A percentile compares a stretch with the other conserved stretches of the same genome.
Evolutionary conservation across 1,139 yeast species (phyloP).

Genomic region (Hyphopichia fennica): DNA sequence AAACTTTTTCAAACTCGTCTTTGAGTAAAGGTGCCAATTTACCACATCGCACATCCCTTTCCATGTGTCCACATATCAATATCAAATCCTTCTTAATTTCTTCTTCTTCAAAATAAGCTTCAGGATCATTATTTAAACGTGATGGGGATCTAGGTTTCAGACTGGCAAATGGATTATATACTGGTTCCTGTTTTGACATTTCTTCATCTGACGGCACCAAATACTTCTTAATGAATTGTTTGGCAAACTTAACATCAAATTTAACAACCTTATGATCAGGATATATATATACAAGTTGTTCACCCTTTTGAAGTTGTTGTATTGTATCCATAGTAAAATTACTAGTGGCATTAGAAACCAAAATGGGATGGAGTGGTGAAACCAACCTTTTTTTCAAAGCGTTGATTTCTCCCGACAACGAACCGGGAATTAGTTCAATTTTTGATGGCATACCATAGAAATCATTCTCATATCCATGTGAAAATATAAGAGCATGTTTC

Average conservation of each 20-base stretch:
- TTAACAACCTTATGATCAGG: conserved; percentile 53
- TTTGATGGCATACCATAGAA: conserved; percentile 56
- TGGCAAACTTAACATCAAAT: conserved; percentile 29
- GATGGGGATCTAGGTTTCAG: neutral
- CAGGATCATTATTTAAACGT: neutral
- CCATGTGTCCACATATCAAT: conserved; percentile 65
- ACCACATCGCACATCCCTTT: conserved; percentile 70
- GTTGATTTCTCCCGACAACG: conserved; percentile 38
- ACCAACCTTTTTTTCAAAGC: conserved; percentile 25
- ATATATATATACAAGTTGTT: conserved; percentile 42
- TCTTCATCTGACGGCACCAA: conserved; percentile 30
- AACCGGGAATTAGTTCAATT: conserved; percentile 48
- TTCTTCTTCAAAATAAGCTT: conserved; percentile 18
- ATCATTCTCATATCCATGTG: conserved; percentile 31
- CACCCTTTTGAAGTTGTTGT: conserved; percentile 3
- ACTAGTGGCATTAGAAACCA: conserved; percentile 41
- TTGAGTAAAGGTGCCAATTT: conserved; percentile 55
- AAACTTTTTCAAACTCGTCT: conserved; percentile 48
- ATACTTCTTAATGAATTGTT: conserved; percentile 43
- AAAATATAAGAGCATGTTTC: conserved; percentile 57
- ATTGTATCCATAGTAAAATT: conserved; percentile 5
- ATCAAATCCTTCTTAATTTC: conserved; percentile 27
- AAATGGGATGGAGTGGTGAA: conserved; percentile 50
- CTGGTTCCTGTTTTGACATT: conserved; percentile 9
- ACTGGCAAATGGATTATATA: conserved; percentile 33